Percentiles rank a stretch among this genome's conserved stretches.
Conservation (phyloP, 108 stramenopile species). For the Thalassiosira profunda region DNA sequence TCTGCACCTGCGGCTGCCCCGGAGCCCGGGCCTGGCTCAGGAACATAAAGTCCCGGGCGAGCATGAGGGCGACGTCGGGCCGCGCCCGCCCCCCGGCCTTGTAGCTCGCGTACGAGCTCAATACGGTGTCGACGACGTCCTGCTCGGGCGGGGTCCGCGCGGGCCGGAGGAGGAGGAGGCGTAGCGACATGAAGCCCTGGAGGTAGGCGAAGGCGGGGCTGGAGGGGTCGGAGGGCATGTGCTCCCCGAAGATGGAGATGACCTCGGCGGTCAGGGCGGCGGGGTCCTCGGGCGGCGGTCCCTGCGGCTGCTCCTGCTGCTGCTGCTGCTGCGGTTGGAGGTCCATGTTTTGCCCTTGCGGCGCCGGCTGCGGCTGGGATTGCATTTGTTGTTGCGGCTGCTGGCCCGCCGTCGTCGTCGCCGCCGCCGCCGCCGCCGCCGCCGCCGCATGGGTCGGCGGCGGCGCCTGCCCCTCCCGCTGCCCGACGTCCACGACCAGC, state of each 20-base stretch:
- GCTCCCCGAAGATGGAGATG: constrained; percentile 83
- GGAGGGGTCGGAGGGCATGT: constrained; percentile 86
- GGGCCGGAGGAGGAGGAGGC: constrained; percentile 67
- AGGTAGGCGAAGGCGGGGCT: constrained; percentile 71
- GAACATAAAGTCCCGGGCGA: constrained; percentile 90
- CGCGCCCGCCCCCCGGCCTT: constrained; percentile 66
- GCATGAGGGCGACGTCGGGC: constrained; percentile 82
- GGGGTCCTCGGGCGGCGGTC: constrained; percentile 10
- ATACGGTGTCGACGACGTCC: constrained; percentile 71
- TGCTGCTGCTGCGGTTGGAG: constrained; percentile 29
- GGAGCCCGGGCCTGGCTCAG: constrained; percentile 67
- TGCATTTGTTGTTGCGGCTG: background rate
- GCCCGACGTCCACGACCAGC: constrained; percentile 86
- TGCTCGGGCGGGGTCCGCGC: constrained; percentile 64
- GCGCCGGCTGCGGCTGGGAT: background rate
- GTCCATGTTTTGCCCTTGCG: background rate
- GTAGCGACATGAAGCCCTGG: constrained; percentile 86
- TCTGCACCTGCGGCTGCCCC: constrained; percentile 8
- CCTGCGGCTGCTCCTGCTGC: background rate
- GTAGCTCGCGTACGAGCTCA: constrained; percentile 85
- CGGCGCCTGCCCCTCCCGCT: background rate
- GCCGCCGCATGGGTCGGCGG: background rate
- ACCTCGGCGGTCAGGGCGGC: constrained; percentile 55
- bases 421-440: background rate
- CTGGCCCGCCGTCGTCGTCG: background rate